phyloP scores from a whole-genome alignment of 371 early-diverging fungal genomes.

The Mucor saturninus region DNA sequence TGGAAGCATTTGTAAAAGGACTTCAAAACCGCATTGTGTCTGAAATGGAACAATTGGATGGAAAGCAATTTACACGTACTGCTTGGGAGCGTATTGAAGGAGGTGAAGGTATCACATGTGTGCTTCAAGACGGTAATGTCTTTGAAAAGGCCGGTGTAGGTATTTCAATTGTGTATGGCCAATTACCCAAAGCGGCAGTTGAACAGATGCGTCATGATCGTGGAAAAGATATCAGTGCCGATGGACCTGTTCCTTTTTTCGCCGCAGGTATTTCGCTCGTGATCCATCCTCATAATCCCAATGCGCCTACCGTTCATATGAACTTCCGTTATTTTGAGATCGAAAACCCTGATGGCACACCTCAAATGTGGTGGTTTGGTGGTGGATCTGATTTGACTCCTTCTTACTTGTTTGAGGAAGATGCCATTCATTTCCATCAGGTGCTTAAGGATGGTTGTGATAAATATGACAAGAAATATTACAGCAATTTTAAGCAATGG shows the following conservation, averaged over 20 bases:
- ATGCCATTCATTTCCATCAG: slow-evolving; percentile 80
- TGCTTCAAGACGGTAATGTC: slow-evolving; percentile 87
- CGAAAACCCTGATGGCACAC: slow-evolving; percentile 57
- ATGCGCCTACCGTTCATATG: slow-evolving; percentile 92
- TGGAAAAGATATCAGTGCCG: slow-evolving; percentile 49
- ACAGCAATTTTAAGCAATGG: slow-evolving; percentile 79
- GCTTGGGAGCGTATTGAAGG: slow-evolving; percentile 80
- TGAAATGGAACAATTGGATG: slow-evolving; percentile 61
- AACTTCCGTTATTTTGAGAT: slow-evolving; percentile 97
- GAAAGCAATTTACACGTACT: slow-evolving; percentile 72
- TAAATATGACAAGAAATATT: slow-evolving; percentile 67
- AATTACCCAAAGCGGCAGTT: slow-evolving; percentile 72
- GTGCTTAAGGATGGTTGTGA: slow-evolving; percentile 81
- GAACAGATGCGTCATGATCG: slow-evolving; percentile 78
- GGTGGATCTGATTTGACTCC: slow-evolving; percentile 88
- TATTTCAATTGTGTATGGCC: slow-evolving; percentile 78
- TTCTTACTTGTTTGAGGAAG: slow-evolving; percentile 74
- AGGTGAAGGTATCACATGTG: slow-evolving; percentile 92
- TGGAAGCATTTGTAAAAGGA: slow-evolving; percentile 77
- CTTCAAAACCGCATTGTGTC: slow-evolving; percentile 74
- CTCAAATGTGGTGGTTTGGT: slow-evolving; percentile 82
- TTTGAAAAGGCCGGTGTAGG: slow-evolving; percentile 96
- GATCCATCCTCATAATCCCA: slow-evolving; percentile 93
- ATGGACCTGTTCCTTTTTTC: slow-evolving; percentile 71
- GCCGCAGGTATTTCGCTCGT: slow-evolving; percentile 92